Evolutionary conservation across 352 stramenopile species (phyloP), one percentile per base, ranked within the genome.

Genomic region (Globisporangium recalcitrans): DNA sequence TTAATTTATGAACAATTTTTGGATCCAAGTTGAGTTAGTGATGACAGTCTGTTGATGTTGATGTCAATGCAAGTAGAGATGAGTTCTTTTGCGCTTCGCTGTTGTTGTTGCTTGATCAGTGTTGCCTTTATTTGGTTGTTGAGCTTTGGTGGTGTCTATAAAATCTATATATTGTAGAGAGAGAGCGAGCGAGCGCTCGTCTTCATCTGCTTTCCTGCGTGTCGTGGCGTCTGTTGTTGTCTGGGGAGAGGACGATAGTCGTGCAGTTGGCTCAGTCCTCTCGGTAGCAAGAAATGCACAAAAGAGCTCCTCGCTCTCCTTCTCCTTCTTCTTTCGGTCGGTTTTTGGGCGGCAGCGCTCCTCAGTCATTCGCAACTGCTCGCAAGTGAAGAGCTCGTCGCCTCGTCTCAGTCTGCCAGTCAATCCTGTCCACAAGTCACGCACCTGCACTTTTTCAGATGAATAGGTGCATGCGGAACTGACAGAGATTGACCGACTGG

Each of bases 121-220:
- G 14, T 29, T 29, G 52, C 38, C 19, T 54, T 62, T 19, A 54
- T 46, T n/a, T 16, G 29, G 29, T 53, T 46, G 14, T 52, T 55
- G 46, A 53, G 9, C 24, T 14, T 19, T 26, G 19, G 11, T 32
- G 27, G n/a, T 62, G 34, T 58, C 44, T 63, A 63, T 63, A 56
- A 52, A 63, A 26, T 63, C 57, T 63, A 63, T 63, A 52, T 47
- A 61, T 54, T 52, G 11, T 42, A 10, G 22, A 26, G 27, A n/a
- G 27, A 34, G 36, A 42, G 14, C n/a, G 38, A 46, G 16, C 10
- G 14, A 31, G 13, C 29, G 5, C 21, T 38, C 26, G 16, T 38
- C 24, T 60, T 60, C 38, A 2, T 29, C 52, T 59, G 24, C 36
- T 48, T 34, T 21, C 32, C 24, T 48, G 36, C 36, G 21, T 21